A percentile compares a stretch with the other conserved stretches of the same genome.
These are phyloP conservation scores for Sporothrix pallida DNA, from an alignment of 2,329 filamentous ascomycete species.

Conservation along the genomic window DNA sequence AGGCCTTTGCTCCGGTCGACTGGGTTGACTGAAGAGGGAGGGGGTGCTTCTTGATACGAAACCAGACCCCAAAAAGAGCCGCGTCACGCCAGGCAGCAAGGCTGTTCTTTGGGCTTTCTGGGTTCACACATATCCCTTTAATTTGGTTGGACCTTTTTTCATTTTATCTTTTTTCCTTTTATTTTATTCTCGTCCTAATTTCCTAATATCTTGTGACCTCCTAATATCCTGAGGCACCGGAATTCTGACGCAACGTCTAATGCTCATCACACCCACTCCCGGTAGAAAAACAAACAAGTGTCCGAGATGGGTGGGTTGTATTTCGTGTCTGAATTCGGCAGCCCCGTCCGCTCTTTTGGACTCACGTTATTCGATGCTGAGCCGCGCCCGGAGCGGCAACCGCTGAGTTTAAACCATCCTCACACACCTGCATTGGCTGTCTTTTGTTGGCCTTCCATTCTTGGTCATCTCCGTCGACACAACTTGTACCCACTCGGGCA, in stretches of 20 bases:
- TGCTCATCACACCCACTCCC: not conserved
- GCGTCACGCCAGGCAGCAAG: constrained; percentile 27
- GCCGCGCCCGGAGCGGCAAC: not conserved
- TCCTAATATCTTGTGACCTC: not conserved
- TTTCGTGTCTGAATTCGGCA: constrained; percentile 2
- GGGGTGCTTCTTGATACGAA: not conserved
- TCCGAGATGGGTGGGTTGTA: not conserved
- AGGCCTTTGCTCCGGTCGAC: not conserved
- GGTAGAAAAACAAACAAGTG: not conserved
- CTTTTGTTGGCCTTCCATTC: not conserved
- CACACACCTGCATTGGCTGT: not conserved
- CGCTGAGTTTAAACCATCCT: not conserved
- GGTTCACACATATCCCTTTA: not conserved
- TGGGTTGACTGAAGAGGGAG: not conserved
- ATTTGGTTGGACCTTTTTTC: not conserved
- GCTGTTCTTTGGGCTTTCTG: not conserved
- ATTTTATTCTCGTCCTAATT: not conserved
- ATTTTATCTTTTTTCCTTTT: not conserved
- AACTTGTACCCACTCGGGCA: no score
- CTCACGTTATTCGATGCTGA: not conserved
- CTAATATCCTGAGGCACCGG: not conserved
- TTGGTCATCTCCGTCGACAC: not conserved
- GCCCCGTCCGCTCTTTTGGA: not conserved
- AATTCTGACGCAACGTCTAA: constrained; percentile 1
- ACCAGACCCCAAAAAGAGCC: not conserved